Base-by-base conservation (phyloP, 805 yeast genomes). In the Maudiozyma serrabonitensis region DNA sequence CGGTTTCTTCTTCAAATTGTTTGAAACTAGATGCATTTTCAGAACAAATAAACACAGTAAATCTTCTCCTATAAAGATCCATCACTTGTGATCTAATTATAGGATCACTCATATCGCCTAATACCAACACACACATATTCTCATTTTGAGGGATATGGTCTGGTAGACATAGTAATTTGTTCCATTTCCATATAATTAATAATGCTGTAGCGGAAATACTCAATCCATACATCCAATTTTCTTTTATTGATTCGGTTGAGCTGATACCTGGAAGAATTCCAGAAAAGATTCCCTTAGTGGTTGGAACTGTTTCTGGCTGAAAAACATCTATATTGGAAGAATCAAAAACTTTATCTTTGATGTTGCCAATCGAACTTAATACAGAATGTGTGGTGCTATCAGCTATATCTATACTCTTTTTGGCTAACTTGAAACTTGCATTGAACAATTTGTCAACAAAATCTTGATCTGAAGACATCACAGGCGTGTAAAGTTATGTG, bases 91-190 rank as follows among this genome's bases (percentile, higher is more conserved):
- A 58, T 45, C 69, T 60, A 3, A 68, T 56, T 9, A 65, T 59
- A 6, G 71, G 69, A 54, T 67, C 69, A 21, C 58, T 60, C 58
- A 62, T 61, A 46, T 64, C 63, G 1, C 71, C 70, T 4, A 67
- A 52, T 2, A 64, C 53, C 26, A 66, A 48, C 2, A 64, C 58
- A 45, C 58, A 54, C 26, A 50, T 48, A 1, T 50, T n/a, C 32
- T 55, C 53, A 15, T 49, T 38, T 26, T 52, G 50, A 15, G 60
- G 56, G 43, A 60, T 41, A 38, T 52, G 56, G 12, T 49, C 50
- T 8, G 62, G 59, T 9, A 53, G 34, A 2, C 25, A 31, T 18
- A 58, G 28, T 18, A 55, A 41, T 19, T 49, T 45, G 15, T 43
- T 43, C 18, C 44, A 44, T 28, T 52, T 54, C 56, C 59, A 54